Evolutionary conservation across 768 basidiomycete species (phyloP).

Genomic region (Amanita exitialis): DNA sequence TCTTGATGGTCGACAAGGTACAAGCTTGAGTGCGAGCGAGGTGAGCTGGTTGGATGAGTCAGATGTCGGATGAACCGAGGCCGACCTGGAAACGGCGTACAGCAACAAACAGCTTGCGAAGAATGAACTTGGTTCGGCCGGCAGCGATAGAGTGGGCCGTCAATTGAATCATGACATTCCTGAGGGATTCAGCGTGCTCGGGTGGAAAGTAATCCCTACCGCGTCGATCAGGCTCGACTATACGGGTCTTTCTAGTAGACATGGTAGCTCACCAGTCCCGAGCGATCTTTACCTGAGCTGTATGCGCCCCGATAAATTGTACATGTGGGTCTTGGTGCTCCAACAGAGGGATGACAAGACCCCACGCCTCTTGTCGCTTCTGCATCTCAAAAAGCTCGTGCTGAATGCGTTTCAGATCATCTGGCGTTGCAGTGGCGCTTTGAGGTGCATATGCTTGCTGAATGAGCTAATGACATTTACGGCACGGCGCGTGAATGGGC

Average conservation of each 20-base stretch:
- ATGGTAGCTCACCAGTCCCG: slow-evolving; percentile 68
- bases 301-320: slow-evolving; percentile 93
- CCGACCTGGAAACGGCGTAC: slow-evolving; percentile 33
- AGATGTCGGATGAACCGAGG: background rate
- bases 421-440: slow-evolving; percentile 36
- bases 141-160: slow-evolving; percentile 55
- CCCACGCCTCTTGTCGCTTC: slow-evolving; percentile 75
- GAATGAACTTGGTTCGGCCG: slow-evolving; percentile 56
- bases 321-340: slow-evolving; percentile 69
- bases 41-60: slow-evolving; percentile 34
- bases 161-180: slow-evolving; percentile 59
- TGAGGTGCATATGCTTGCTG: slow-evolving; percentile 54
- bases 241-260: background rate
- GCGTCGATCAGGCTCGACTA: background rate
- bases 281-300: slow-evolving; percentile 87
- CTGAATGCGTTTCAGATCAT: slow-evolving; percentile 54
- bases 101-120: slow-evolving; percentile 82
- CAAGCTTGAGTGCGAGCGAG: slow-evolving; percentile 63
- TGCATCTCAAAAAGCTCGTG: slow-evolving; percentile 71
- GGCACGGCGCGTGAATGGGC: slow-evolving; percentile 7
- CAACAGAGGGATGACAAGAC: slow-evolving; percentile 68
- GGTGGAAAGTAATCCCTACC: slow-evolving; percentile 66
- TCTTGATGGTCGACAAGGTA: slow-evolving; percentile 42
- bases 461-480: slow-evolving; percentile 39
- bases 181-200: slow-evolving; percentile 46